Percentiles rank a stretch among this genome's conserved stretches.
Evolutionary conservation across 2,329 filamentous ascomycete genomes (phyloP).

Genomic region (Xylariaceae sp.): DNA sequence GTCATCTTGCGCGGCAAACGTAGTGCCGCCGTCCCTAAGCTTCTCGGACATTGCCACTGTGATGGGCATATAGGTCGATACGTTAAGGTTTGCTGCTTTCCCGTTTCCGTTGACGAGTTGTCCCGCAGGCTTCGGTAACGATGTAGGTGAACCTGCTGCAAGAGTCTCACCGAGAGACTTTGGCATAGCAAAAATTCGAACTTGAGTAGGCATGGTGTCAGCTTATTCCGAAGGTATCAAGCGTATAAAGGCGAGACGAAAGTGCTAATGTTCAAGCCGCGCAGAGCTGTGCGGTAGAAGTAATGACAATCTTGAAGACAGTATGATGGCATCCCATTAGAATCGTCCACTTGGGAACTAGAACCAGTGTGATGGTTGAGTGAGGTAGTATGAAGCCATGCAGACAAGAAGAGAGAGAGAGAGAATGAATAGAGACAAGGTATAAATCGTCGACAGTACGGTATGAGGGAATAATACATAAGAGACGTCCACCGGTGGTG

Average conservation of each 20-base stretch:
- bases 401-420: constrained; percentile 3
- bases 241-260: constrained; percentile 78
- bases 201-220: constrained; percentile 68
- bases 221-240: constrained; percentile 54
- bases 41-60: constrained; percentile 50
- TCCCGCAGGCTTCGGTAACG: constrained; percentile 50
- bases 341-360: constrained; percentile 32
- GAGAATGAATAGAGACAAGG: constrained; percentile 16
- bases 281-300: constrained; percentile 89
- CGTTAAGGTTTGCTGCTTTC: constrained; percentile 38
- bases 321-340: constrained; percentile 77
- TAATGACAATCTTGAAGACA: constrained; percentile 89
- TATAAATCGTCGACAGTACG: constrained; percentile 30
- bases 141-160: constrained; percentile 51
- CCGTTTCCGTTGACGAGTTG: constrained; percentile 38
- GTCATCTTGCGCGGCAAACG: constrained; percentile 86
- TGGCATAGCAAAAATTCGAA: constrained; percentile 73
- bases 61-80: constrained; percentile 41
- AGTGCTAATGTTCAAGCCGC: constrained; percentile 83
- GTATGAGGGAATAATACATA: constrained; percentile 5
- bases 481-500: constrained; percentile 9
- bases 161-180: constrained; percentile 77
- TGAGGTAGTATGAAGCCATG: constrained; percentile 21
- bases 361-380: constrained; percentile 19
- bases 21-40: constrained; percentile 73